Evolutionary conservation across 129 eudicot genomes (phyloP).

Genomic region (Centella asiatica): DNA sequence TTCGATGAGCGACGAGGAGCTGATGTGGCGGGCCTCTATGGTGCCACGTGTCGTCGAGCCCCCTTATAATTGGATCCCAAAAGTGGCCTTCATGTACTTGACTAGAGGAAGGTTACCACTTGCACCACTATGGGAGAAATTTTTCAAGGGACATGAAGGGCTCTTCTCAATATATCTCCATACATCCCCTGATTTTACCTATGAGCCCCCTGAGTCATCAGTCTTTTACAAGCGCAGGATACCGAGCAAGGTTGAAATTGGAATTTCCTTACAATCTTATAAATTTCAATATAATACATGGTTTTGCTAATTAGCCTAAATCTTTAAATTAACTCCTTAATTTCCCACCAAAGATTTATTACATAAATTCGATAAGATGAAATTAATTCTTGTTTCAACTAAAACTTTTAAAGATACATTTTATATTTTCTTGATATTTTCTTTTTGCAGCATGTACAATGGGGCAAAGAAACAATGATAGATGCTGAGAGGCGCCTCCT

Average conservation of each 20-base stretch:
- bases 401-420: not conserved
- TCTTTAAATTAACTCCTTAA: no score
- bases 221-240: slow-evolving; percentile 75
- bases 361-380: no score
- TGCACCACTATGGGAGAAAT: slow-evolving; percentile 71
- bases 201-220: slow-evolving; percentile 61
- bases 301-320: no score
- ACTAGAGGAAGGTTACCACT: slow-evolving; percentile 52
- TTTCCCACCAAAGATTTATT: no score
- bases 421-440: not conserved
- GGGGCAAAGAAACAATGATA: slow-evolving; percentile 75
- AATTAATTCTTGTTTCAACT: no score
- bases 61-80: slow-evolving; percentile 40
- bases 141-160: slow-evolving; percentile 69
- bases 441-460: slow-evolving; percentile 41
- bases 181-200: slow-evolving; percentile 42
- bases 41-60: slow-evolving; percentile 35
- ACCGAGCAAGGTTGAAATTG: slow-evolving; percentile 56
- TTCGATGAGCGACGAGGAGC: slow-evolving; percentile 56
- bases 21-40: slow-evolving; percentile 57
- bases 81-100: slow-evolving; percentile 85
- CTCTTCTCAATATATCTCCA: slow-evolving; percentile 73
- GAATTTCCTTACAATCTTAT: not conserved
- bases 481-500: slow-evolving; percentile 92
- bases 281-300: no score